Evolutionary conservation across 495 filamentous ascomycete species (phyloP), one percentile per base, ranked within the genome.

Genomic region (Penicillium longicatenatum): DNA sequence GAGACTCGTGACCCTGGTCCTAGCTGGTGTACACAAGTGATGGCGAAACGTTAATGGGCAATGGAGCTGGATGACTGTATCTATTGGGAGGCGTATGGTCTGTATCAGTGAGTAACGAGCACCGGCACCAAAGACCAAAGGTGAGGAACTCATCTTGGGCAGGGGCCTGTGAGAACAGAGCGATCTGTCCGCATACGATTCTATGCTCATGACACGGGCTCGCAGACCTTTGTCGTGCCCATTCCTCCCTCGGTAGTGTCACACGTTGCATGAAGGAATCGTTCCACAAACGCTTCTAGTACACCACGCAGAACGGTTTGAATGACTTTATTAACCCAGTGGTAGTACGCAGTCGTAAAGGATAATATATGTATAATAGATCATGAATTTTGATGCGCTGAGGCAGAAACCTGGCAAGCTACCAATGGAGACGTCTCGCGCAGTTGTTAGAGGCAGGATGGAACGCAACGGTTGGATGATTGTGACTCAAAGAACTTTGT

Each of bases 1-100:
- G 31, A 37, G 47, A 50, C 47, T 50, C 33, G 31, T 50, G 31
- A 50, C 47, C 31, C 19, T 50, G 31, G 31, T 16, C 43, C 30
- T 33, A 33, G 30, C 30, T 33, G 7, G 9, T 33, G 9, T 3
- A 33, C 30, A 33, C 30, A 7, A 33, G 3, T 9, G 30, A 33
- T 33, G 30, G 10, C 30, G 30, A 33, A 33, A 33, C 7, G 9
- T 33, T 7, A 33, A 33, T 7, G 30, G 30, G 10, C 30, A 33
- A 33, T 7, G 30, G 30, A 33, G 30, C 30, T 33, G 3, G 30
- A 33, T 33, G 7, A 45, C 4, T 22, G 20, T 19, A 45, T 45
- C 43, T 8, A 17, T 44, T 8, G 4, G 22, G 43, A 45, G 19
- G 43, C 22, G 12, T 45, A 45, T 22, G 19, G 14, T 22, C 22